Percentiles rank a stretch among this genome's conserved stretches.
Evolutionary conservation across 176 grass and related monocot genomes (phyloP).

Genomic region (Puccinellia tenuiflora): DNA sequence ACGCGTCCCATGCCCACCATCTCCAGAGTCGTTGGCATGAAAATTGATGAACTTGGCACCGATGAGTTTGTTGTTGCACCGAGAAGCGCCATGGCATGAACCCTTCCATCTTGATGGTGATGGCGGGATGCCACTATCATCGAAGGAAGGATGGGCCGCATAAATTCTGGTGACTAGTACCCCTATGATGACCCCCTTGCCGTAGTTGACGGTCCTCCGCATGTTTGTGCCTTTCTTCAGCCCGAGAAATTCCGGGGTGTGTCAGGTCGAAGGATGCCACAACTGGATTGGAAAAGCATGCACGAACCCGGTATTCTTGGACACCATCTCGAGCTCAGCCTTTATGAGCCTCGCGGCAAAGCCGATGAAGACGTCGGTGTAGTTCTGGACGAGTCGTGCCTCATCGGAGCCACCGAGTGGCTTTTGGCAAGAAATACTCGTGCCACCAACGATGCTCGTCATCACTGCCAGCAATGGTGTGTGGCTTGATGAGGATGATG

Average conservation of each 20-base stretch:
- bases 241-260: slow-evolving; percentile 30
- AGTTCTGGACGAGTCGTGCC: slow-evolving; percentile 14
- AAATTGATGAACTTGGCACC: neutral
- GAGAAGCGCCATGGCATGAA: neutral
- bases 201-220: slow-evolving; percentile 27
- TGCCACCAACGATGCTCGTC: neutral
- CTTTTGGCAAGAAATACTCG: neutral
- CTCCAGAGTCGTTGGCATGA: neutral
- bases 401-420: neutral
- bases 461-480: neutral
- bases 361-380: slow-evolving; percentile 24
- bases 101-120: slow-evolving; percentile 44
- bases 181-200: slow-evolving; percentile 39
- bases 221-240: neutral
- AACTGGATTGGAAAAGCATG: slow-evolving; percentile 17
- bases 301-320: slow-evolving; percentile 31
- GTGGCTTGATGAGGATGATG: neutral
- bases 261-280: slow-evolving; percentile 30
- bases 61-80: no score
- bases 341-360: slow-evolving; percentile 33
- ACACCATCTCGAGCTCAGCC: slow-evolving; percentile 14
- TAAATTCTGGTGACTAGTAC: slow-evolving; percentile 39
- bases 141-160: slow-evolving; percentile 47
- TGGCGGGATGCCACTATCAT: slow-evolving; percentile 29
- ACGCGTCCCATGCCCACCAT: slow-evolving; percentile 41